Percentiles rank a stretch among this genome's conserved stretches.
These are phyloP conservation scores for Athelia sp. DNA, from an alignment of 1,284 basidiomycete genomes.

Conservation along the genomic window DNA sequence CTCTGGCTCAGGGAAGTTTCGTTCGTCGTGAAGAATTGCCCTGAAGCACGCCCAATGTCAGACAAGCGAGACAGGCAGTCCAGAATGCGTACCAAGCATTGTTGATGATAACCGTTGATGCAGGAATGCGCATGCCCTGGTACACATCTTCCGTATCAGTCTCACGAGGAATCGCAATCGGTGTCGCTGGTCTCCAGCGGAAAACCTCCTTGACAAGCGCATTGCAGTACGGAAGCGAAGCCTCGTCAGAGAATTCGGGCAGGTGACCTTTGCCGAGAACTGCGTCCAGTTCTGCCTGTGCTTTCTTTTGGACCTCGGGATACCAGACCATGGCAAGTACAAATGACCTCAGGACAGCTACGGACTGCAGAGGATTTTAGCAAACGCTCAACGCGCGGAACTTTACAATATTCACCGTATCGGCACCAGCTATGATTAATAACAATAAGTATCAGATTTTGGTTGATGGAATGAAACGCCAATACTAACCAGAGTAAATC, in stretches of 20 bases:
- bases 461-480: neutral
- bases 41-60: too few relatives aligned
- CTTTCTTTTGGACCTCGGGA: slow-evolving; percentile 21
- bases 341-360: neutral
- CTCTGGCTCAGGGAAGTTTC: too few relatives aligned
- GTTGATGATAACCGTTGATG: too few relatives aligned
- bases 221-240: slow-evolving; percentile 22
- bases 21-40: too few relatives aligned
- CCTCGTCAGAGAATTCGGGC: slow-evolving; percentile 23
- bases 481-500: neutral
- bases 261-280: slow-evolving; percentile 22
- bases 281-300: slow-evolving; percentile 23
- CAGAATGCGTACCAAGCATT: too few relatives aligned
- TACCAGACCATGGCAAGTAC: slow-evolving; percentile 18
- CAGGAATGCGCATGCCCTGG: too few relatives aligned
- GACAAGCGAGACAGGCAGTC: too few relatives aligned
- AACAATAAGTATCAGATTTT: neutral
- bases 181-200: slow-evolving; percentile 18
- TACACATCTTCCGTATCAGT: too few relatives aligned
- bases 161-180: slow-evolving; percentile 15
- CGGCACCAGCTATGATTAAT: neutral
- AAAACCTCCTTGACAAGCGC: slow-evolving; percentile 25
- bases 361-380: neutral
- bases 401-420: neutral
- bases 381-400: neutral